phyloP scores from a whole-genome alignment of 306 rosid genomes.

The Biancaea sappan region DNA sequence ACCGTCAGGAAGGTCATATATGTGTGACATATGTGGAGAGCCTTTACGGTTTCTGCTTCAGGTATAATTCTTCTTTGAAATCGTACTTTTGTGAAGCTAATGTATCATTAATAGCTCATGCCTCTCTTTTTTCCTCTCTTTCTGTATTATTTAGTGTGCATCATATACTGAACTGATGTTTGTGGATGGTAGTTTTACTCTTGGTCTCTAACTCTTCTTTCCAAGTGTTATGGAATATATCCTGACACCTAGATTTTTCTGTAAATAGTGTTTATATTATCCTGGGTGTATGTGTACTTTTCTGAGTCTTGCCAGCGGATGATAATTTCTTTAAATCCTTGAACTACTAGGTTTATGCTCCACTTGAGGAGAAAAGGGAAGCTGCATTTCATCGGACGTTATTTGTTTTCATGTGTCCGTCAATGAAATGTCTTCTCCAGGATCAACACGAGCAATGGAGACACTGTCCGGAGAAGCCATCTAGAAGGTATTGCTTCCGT shows the following conservation, averaged over 20 bases:
- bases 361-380: conserved; percentile 61
- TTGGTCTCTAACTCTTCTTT: background rate
- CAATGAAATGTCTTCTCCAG: conserved; percentile 77
- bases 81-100: background rate
- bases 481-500: conserved; percentile 55
- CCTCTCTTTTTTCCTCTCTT: background rate
- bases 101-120: background rate
- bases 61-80: conserved; percentile 44
- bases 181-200: background rate
- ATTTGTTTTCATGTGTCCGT: conserved; percentile 83
- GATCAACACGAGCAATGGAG: conserved; percentile 93
- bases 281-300: background rate
- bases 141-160: background rate
- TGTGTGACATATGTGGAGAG: conserved; percentile 73
- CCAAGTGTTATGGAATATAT: background rate
- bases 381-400: conserved; percentile 76
- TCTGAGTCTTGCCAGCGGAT: conserved; percentile 20
- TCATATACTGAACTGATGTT: background rate
- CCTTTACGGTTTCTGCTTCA: conserved; percentile 82
- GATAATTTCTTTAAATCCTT: conserved; percentile 19
- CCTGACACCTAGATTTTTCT: background rate
- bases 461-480: conserved; percentile 52
- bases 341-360: conserved; percentile 69
- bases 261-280: background rate
- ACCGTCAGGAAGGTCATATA: conserved; percentile 63